phyloP scores from a whole-genome alignment of 805 yeast genomes.

The Debaryomyces maramus region DNA sequence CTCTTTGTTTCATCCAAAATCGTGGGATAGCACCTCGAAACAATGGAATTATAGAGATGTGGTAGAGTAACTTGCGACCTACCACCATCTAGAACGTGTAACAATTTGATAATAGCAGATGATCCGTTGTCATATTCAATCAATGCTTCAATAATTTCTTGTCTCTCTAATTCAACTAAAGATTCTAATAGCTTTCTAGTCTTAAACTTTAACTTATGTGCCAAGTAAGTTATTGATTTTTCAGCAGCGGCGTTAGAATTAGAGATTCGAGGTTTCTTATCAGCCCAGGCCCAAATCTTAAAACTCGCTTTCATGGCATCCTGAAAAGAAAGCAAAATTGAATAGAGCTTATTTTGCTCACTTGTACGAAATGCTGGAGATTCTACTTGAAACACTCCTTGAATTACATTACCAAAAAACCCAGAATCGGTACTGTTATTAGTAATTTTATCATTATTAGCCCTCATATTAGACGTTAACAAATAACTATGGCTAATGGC shows the following conservation, averaged over 20 bases:
- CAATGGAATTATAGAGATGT: conserved; percentile 56
- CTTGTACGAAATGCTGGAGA: conserved; percentile 53
- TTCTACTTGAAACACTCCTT: conserved; percentile 77
- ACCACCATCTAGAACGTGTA: conserved; percentile 84
- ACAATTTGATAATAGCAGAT: conserved; percentile 45
- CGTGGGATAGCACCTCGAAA: conserved; percentile 44
- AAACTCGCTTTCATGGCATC: conserved; percentile 56
- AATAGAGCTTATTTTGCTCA: conserved; percentile 53
- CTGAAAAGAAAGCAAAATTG: conserved; percentile 63
- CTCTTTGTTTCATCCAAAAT: conserved; percentile 28
- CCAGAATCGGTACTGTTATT: conserved; percentile 39
- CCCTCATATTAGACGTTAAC: conserved; percentile 30
- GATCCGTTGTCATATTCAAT: conserved; percentile 35
- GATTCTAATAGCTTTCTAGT: conserved; percentile 65
- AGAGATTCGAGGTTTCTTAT: conserved; percentile 27
- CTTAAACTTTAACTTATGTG: conserved; percentile 62
- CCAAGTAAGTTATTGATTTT: conserved; percentile 42
- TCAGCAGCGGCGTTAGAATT: conserved; percentile 12
- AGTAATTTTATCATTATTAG: conserved; percentile 14
- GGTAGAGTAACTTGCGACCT: conserved; percentile 75
- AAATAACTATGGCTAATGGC: conserved; percentile 57
- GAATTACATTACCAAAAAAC: conserved; percentile 66
- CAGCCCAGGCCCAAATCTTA: conserved; percentile 73
- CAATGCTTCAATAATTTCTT: conserved; percentile 69
- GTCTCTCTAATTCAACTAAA: conserved; percentile 65